Conservation (phyloP, 306 rosid genomes). For the Vigna angularis region DNA sequence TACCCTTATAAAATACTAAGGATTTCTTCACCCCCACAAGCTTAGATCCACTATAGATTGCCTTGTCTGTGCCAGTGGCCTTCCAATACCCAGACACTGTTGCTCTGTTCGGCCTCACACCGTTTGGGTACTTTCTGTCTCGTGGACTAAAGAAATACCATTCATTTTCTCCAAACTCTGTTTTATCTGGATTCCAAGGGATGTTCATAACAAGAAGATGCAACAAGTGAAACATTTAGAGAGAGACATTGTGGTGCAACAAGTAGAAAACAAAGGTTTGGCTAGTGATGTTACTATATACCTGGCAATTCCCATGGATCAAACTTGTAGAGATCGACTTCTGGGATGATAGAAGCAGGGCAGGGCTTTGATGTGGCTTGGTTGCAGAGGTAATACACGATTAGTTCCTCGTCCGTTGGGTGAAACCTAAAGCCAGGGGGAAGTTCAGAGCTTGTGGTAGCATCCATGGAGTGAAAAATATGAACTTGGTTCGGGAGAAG, state of each 20-base stretch:
- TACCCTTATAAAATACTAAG: constrained; percentile 79
- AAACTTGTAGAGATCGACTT: constrained; percentile 80
- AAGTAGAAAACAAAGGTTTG: constrained; percentile 2
- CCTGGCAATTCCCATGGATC: constrained; percentile 96
- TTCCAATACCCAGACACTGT: constrained; percentile 87
- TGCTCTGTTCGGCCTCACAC: constrained; percentile 83
- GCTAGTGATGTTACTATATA: constrained; percentile 39
- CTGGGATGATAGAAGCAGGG: constrained; percentile 83
- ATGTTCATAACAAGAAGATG: neutral
- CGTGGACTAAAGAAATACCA: constrained; percentile 90
- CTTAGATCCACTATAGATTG: constrained; percentile 68
- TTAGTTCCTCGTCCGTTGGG: constrained; percentile 86
- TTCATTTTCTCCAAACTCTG: constrained; percentile 76
- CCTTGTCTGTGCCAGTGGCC: constrained; percentile 90
- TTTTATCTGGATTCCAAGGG: constrained; percentile 58
- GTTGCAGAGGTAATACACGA: constrained; percentile 73
- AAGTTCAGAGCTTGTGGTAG: constrained; percentile 53
- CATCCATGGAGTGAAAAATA: constrained; percentile 51
- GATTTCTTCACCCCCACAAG: constrained; percentile 84
- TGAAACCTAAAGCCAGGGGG: constrained; percentile 94
- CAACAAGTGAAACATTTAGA: neutral
- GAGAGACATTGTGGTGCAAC: neutral
- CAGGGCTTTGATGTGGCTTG: constrained; percentile 83
- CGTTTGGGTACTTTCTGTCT: constrained; percentile 88
- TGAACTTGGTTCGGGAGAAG: neutral